phyloP scores from a whole-genome alignment of 768 basidiomycete genomes.

The Suillus brevipes region DNA sequence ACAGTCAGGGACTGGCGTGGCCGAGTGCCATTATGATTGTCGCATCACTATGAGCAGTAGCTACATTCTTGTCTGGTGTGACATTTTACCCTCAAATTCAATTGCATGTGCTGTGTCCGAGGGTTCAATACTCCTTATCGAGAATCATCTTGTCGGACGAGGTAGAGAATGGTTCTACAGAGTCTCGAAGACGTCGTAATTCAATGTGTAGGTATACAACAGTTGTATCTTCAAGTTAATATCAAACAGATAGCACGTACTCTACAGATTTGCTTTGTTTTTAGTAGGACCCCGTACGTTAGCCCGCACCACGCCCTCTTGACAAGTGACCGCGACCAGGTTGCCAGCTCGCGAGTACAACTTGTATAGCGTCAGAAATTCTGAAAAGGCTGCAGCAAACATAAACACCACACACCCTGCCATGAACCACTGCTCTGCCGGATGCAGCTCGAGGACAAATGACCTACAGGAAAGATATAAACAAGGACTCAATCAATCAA shows the following conservation, averaged over 20 bases:
- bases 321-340: constrained; percentile 73
- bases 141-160: not conserved
- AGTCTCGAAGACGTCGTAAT: not conserved
- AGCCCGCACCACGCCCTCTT: constrained; percentile 77
- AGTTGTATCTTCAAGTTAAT: not conserved
- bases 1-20: too few species aligned
- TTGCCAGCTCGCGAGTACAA: constrained; percentile 67
- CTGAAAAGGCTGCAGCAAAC: not conserved
- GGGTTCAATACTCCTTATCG: not conserved
- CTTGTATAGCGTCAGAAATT: constrained; percentile 34
- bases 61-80: not conserved
- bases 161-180: not conserved
- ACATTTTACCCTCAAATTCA: not conserved
- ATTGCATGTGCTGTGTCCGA: not conserved
- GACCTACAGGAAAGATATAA: constrained; percentile 42
- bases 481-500: not conserved
- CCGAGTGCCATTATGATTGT: not conserved
- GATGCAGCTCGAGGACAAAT: constrained; percentile 60
- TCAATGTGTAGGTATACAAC: not conserved
- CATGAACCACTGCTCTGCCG: constrained; percentile 70
- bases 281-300: constrained; percentile 45
- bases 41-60: not conserved
- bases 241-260: not conserved
- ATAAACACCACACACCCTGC: constrained; percentile 50
- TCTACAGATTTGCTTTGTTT: constrained; percentile 36